Evolutionary conservation across 2,329 filamentous ascomycete species (phyloP), one percentile per base, ranked within the genome.

Genomic region (Colletotrichum lupini): DNA sequence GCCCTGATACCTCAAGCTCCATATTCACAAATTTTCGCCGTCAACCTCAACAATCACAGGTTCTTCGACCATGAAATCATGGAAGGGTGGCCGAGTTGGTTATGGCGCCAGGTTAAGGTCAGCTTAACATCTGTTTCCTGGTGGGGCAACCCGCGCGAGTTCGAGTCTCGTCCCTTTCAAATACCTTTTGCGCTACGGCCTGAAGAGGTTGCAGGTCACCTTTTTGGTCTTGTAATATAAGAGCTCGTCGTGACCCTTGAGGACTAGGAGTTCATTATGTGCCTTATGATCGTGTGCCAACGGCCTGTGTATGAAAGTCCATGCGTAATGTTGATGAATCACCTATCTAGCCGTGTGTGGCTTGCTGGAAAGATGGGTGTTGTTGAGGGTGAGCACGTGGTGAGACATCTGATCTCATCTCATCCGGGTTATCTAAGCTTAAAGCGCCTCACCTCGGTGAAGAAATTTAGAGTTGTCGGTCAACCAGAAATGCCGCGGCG

Each of bases 61-160:
- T 24, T 22, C 5, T 6, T 16, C 5, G 24, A 52, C 24, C 14
- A n/a, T 3, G 26, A 14, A 1, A 5, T 7, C 6, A 11, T 6
- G 60, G 60, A 62, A 62, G 60, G 60, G 60, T 62, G 60, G 60
- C 60, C 60, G 60, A 62, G 60, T 62, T 62, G 60, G 60, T 62
- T 62, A 62, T 62, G 60, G 60, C 60, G 60, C 60, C 60, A 62
- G 60, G 60, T 62, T 62, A 62, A 62, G 60, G 60, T 24, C 60
- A 52, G 60, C 60, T 62, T 62, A 62, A 62, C 60, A 62, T 62
- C 60, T 62, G 60, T 62, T 62, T 62, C 60, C 60, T 62, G 60
- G 60, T 62, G 60, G 60, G 60, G 60, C 60, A 52, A 62, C 42
- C 60, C 60, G n/a, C 60, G 60, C 60, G 60, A 62, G 59, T 62